A percentile compares a stretch with the other conserved stretches of the same genome.
Evolutionary conservation across 2,329 filamentous ascomycete species (phyloP).

Genomic region (Erysiphe neolycopersici): DNA sequence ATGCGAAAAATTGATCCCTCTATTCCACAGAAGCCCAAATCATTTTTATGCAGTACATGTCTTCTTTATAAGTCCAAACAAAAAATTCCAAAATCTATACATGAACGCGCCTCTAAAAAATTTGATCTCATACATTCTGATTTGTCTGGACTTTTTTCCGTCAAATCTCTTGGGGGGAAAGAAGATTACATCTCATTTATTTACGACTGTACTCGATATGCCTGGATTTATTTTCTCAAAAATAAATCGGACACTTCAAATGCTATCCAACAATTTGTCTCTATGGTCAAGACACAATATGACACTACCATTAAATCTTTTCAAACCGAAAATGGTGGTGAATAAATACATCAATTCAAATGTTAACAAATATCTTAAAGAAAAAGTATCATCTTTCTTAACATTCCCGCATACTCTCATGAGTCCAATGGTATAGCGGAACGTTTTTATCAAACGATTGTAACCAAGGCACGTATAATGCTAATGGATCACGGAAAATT

Average conservation of each 20-base stretch:
- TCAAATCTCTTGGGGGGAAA: not conserved
- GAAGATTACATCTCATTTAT: too few relatives aligned
- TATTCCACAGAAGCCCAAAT: not conserved
- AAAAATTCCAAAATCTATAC: not conserved
- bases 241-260: not conserved
- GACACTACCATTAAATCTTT: not conserved
- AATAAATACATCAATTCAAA: not conserved
- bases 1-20: not conserved
- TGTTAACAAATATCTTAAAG: not conserved
- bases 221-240: not conserved
- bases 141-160: not conserved
- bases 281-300: not conserved
- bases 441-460: not conserved
- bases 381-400: not conserved
- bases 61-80: not conserved
- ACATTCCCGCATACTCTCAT: not conserved
- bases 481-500: not conserved
- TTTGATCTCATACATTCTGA: not conserved
- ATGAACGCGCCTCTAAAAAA: not conserved
- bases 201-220: not conserved
- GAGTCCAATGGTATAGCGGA: not conserved
- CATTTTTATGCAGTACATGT: not conserved
- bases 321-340: not conserved
- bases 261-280: not conserved
- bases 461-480: slow-evolving; percentile 1